Conservation (phyloP, 2,329 filamentous ascomycete genomes). For the Helminthosporium solani region DNA sequence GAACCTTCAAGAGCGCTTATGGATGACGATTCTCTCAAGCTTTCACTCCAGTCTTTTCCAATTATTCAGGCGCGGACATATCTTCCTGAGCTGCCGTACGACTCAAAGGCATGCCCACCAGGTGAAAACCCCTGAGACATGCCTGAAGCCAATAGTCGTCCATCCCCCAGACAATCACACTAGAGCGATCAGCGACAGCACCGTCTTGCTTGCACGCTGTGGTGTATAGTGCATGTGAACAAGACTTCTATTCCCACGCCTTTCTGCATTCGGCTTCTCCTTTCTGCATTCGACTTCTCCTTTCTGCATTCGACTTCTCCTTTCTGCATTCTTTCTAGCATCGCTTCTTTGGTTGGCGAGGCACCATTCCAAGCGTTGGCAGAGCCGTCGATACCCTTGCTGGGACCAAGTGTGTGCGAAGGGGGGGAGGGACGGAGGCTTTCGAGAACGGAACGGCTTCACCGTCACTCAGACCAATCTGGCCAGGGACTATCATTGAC, state of each 20-base stretch:
- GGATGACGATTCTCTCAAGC: not conserved
- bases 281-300: too few relatives aligned
- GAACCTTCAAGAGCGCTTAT: not conserved
- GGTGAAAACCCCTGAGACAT: too few relatives aligned
- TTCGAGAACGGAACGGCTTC: not conserved
- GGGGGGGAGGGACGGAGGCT: too few relatives aligned
- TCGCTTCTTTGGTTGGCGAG: too few relatives aligned
- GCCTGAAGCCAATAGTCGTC: too few relatives aligned
- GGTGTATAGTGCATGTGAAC: too few relatives aligned
- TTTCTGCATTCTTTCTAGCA: too few relatives aligned
- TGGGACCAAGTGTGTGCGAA: too few relatives aligned
- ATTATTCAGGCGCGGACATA: too few relatives aligned
- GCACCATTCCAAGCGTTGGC: not conserved
- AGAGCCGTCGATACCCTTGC: conserved; percentile 1
- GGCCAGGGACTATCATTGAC: conserved; percentile 5
- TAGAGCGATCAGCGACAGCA: not conserved
- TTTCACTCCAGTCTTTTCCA: not conserved
- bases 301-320: too few relatives aligned
- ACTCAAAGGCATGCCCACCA: conserved; percentile 4
- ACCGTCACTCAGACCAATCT: not conserved
- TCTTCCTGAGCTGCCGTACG: conserved; percentile 3
- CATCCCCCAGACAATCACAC: not conserved
- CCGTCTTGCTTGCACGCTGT: conserved; percentile 1
- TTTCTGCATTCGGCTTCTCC: too few relatives aligned
- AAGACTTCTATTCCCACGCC: conserved; percentile 1